Evolutionary conservation across 2,329 filamentous ascomycete species (phyloP).

Genomic region (Metarhizium anisopliae): DNA sequence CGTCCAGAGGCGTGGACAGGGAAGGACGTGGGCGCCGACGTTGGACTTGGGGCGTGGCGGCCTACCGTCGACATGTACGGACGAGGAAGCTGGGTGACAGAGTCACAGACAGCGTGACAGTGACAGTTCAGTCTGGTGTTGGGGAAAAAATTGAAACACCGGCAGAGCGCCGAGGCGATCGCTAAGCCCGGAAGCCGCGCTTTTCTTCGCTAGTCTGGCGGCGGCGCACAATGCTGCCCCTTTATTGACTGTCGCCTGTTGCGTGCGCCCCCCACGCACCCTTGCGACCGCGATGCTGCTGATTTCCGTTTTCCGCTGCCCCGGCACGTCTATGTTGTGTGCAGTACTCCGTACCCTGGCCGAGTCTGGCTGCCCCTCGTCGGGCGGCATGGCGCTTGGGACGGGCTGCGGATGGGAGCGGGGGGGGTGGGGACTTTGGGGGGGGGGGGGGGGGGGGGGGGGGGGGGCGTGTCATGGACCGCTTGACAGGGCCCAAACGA

Average conservation of each 20-base stretch:
- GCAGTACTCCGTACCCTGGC: too few relatives aligned
- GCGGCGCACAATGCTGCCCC: slow-evolving; percentile 5
- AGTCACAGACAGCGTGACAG: too few relatives aligned
- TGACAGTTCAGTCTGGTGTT: not conserved
- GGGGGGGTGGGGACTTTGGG: too few relatives aligned
- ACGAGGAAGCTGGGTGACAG: too few relatives aligned
- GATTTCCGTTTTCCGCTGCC: not conserved
- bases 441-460: not conserved
- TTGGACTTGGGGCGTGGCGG: not conserved
- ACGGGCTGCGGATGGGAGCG: not conserved
- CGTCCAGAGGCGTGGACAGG: not conserved
- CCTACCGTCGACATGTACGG: not conserved
- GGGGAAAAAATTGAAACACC: not conserved
- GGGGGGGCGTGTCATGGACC: not conserved
- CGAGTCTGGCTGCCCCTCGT: not conserved
- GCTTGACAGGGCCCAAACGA: not conserved
- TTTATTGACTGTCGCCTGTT: not conserved
- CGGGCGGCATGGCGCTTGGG: slow-evolving; percentile 11
- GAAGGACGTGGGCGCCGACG: not conserved
- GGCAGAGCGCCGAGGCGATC: slow-evolving; percentile 8
- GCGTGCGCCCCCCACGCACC: not conserved
- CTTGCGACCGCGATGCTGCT: too few relatives aligned
- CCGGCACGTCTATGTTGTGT: too few relatives aligned
- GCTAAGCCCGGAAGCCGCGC: slow-evolving; percentile 12
- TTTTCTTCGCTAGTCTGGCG: slow-evolving; percentile 8